Conservation (phyloP, 805 yeast species). For the Blastobotrys parvus region DNA sequence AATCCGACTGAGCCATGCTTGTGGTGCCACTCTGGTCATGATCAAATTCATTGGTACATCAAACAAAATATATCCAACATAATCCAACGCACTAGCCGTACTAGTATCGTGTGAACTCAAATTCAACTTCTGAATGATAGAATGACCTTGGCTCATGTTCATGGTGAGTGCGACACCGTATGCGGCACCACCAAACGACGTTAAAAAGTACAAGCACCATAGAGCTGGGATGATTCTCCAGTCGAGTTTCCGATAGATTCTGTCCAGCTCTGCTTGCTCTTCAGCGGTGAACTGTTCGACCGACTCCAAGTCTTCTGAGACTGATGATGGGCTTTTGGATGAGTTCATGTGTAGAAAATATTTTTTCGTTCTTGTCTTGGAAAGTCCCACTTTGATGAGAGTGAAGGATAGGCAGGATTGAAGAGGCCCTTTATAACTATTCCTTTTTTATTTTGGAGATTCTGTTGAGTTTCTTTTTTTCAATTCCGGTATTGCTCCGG, state of each 20-base stretch:
- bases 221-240: slow-evolving; percentile 69
- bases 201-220: slow-evolving; percentile 70
- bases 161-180: slow-evolving; percentile 76
- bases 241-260: slow-evolving; percentile 51
- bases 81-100: slow-evolving; percentile 71
- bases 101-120: slow-evolving; percentile 52
- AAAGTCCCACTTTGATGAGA: no score
- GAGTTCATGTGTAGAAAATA: no score
- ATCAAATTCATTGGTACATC: slow-evolving; percentile 82
- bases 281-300: slow-evolving; percentile 7
- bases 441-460: no score
- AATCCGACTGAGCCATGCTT: slow-evolving; percentile 75
- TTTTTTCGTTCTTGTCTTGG: no score
- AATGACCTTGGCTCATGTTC: slow-evolving; percentile 57
- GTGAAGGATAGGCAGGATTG: no score
- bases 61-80: slow-evolving; percentile 74
- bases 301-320: no score
- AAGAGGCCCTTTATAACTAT: no score
- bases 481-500: no score
- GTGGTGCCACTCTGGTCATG: slow-evolving; percentile 80
- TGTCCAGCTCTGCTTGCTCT: slow-evolving; percentile 19
- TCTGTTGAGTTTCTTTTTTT: no score
- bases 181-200: slow-evolving; percentile 69
- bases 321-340: no score
- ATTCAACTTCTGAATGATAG: slow-evolving; percentile 43